phyloP scores from a whole-genome alignment of 2,329 filamentous ascomycete genomes.

The Neopestalotiopsis rosae region DNA sequence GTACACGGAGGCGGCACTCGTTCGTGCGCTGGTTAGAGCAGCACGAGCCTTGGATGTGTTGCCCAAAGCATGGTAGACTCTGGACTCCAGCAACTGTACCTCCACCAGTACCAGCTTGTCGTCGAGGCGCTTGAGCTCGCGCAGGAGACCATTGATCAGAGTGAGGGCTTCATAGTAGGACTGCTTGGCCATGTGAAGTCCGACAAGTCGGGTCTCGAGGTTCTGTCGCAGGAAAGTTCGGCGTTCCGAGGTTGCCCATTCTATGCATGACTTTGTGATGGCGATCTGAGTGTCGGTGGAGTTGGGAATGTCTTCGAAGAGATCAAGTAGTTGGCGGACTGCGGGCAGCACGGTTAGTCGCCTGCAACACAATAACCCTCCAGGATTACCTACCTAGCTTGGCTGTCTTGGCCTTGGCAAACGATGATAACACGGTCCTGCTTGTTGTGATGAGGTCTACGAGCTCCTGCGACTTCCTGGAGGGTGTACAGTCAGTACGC shows the following conservation, averaged over 20 bases:
- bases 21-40: constrained; percentile 91
- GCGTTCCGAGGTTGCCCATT: constrained; percentile 95
- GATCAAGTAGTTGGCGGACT: constrained; percentile 97
- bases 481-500: constrained; percentile 5
- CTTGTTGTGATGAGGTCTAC: constrained; percentile 90
- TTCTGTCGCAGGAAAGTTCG: constrained; percentile 97
- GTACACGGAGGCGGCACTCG: constrained; percentile 95
- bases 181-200: constrained; percentile 95
- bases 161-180: constrained; percentile 96
- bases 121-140: constrained; percentile 96
- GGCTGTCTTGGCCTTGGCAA: constrained; percentile 98
- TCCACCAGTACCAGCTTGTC: constrained; percentile 98
- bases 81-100: constrained; percentile 95
- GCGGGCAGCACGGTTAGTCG: constrained; percentile 22
- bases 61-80: constrained; percentile 95
- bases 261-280: constrained; percentile 98
- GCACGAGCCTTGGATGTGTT: constrained; percentile 97
- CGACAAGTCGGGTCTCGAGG: constrained; percentile 93
- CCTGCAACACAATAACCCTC: constrained; percentile 3
- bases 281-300: constrained; percentile 92
- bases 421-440: constrained; percentile 88
- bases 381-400: constrained; percentile 79
- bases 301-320: constrained; percentile 92
- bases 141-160: constrained; percentile 93
- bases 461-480: constrained; percentile 80